Percentiles rank a stretch among this genome's conserved stretches.
Conservation (phyloP, 345 rosid species). For the Mangifera indica region DNA sequence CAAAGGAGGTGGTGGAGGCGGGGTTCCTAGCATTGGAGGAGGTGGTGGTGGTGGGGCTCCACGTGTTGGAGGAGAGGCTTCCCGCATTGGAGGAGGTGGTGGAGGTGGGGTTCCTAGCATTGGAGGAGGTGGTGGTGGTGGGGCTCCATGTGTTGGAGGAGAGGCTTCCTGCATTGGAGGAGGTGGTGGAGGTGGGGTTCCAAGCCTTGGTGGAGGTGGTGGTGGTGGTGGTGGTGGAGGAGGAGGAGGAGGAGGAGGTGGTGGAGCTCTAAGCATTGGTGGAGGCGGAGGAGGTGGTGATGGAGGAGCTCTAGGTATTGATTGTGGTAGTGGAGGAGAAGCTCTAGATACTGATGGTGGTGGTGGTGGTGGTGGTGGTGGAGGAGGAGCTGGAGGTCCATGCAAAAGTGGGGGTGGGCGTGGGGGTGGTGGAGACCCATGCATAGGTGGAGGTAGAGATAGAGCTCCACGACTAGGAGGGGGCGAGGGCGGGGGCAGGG, state of each 20-base stretch:
- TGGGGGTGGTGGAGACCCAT: constrained; percentile 23
- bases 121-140: constrained; percentile 33
- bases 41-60: constrained; percentile 30
- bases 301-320: too few species aligned
- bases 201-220: constrained; percentile 31
- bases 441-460: constrained; percentile 18
- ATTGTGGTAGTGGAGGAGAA: constrained; percentile 39
- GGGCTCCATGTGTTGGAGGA: constrained; percentile 11
- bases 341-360: constrained; percentile 23
- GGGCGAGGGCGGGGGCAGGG: constrained; percentile 21
- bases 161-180: too few species aligned
- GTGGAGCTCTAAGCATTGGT: constrained; percentile 17
- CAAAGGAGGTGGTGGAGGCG: too few species aligned
- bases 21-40: constrained; percentile 24
- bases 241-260: constrained; percentile 42
- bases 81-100: too few species aligned
- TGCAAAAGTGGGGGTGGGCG: constrained; percentile 17
- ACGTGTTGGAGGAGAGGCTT: too few species aligned
- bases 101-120: constrained; percentile 19
- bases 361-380: constrained; percentile 36
- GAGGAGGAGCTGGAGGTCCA: too few species aligned
- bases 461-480: not conserved
- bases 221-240: constrained; percentile 30
- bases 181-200: constrained; percentile 33
- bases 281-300: constrained; percentile 32